Conservation (phyloP, 1,284 basidiomycete species). For the Apiotrichum gracile region DNA sequence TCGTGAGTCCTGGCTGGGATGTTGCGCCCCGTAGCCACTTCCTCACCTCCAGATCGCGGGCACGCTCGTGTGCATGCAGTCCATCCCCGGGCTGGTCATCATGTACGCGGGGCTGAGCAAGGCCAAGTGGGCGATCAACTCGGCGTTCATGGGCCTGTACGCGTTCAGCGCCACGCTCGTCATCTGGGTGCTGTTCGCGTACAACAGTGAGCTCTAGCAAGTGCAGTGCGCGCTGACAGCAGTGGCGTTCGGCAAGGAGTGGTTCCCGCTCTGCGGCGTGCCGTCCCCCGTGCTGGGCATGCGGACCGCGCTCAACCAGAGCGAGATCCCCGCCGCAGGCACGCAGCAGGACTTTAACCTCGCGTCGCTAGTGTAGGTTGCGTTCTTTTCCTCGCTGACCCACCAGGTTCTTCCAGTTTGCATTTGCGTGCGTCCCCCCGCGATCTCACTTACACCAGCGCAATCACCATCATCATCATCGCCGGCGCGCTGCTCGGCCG, state of each 20-base stretch:
- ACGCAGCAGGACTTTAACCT: conserved; percentile 9
- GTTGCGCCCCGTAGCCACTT: not conserved
- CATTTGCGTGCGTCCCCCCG: conserved; percentile 11
- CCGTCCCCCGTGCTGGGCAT: conserved; percentile 15
- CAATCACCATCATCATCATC: conserved; percentile 19
- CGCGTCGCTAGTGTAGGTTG: conserved; percentile 15
- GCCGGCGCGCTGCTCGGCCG: conserved; percentile 21
- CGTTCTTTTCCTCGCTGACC: not conserved
- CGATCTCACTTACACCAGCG: not conserved
- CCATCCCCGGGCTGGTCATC: conserved; percentile 16
- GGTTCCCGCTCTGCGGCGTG: conserved; percentile 13
- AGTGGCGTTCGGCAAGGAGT: not conserved
- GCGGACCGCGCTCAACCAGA: conserved; percentile 8
- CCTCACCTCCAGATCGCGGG: conserved; percentile 11
- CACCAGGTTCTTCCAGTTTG: conserved; percentile 18
- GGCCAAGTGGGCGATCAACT: conserved; percentile 19
- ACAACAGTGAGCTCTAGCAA: conserved; percentile 5
- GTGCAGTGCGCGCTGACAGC: not conserved
- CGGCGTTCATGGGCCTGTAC: conserved; percentile 21
- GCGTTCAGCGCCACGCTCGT: conserved; percentile 17
- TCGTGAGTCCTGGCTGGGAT: not conserved
- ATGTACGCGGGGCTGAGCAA: conserved; percentile 19
- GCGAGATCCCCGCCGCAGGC: conserved; percentile 11
- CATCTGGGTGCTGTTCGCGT: conserved; percentile 20
- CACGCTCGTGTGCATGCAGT: conserved; percentile 18